Base-by-base conservation (phyloP, 768 basidiomycete genomes). In the Glaciozyma martinii region DNA sequence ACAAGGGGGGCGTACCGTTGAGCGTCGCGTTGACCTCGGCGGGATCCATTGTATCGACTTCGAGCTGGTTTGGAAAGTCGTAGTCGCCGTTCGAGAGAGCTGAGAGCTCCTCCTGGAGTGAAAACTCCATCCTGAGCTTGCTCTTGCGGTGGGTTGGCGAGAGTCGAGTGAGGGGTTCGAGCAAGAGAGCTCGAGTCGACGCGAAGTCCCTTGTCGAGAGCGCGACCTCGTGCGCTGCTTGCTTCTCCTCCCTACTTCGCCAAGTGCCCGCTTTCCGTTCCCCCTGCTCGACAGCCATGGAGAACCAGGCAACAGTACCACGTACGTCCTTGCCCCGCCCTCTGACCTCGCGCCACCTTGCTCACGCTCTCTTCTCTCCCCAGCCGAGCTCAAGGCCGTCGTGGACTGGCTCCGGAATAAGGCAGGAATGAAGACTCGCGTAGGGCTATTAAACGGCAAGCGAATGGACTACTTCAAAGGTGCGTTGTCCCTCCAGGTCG, bases 391-490 rank as follows among this genome's bases (percentile, higher is more conserved):
- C 58, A 85, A 85, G 72, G 86, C 85, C 73, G 85, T 92, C 56
- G 89, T 89, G 60, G 83, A 88, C 70, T 99, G 89, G 74, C 80
- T 99, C 57, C 85, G 95, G 53, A 86, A 88, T 70, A 86, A 85
- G 73, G 81, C 89, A 19, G 90, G 90, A 3, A 84, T 97, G 72
- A 97, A 95, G 80, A 82, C 86, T 60, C 82, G 90, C 68, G 86
- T 87, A 15, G 95, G 95, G 27, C 87, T 92, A 13, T 78, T 97
- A 73, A 90, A 90, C 72, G 94, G 94, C 29, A 95, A 94, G 77
- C 86, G 94, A 43, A 79, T 93, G 59, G 94, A 98, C 77, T 99
- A 98, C 79, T 99, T 98, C 82, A 99, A 92, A 80, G 95, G 94
- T 92, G 59, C 71, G 81, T 30, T 25, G 32, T 18, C 18, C 25